These are phyloP conservation scores for Lichtheimia corymbifera DNA, from an alignment of 371 early-diverging fungal species.

Conservation along the genomic window DNA sequence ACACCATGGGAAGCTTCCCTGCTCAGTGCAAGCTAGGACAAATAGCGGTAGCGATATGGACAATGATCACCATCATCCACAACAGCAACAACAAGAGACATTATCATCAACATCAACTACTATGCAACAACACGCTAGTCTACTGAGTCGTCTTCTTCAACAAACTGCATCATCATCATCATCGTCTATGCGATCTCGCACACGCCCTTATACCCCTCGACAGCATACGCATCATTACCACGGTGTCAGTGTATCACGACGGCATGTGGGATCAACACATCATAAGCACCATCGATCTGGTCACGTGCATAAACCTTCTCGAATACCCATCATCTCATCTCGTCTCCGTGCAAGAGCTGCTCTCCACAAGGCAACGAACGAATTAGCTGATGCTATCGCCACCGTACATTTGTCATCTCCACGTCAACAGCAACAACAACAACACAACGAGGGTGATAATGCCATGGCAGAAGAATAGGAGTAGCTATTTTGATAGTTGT, in stretches of 20 bases:
- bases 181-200: neutral
- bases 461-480: neutral
- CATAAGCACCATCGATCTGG: neutral
- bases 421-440: neutral
- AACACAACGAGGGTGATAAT: neutral
- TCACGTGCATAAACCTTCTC: neutral
- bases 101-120: neutral
- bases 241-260: neutral
- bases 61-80: neutral
- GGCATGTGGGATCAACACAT: neutral
- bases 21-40: too few species aligned
- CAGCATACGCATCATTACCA: neutral
- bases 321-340: neutral
- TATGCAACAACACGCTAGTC: neutral
- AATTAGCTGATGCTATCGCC: neutral
- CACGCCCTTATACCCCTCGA: neutral
- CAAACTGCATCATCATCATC: neutral
- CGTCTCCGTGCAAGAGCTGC: conserved; percentile 1
- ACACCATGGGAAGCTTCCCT: too few species aligned
- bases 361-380: neutral
- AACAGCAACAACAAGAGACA: neutral
- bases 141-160: neutral
- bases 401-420: neutral
- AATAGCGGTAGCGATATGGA: too few species aligned
- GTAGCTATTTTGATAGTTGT: too few species aligned